phyloP scores from a whole-genome alignment of 208 protist genomes.

The Leptomonas seymouri region DNA sequence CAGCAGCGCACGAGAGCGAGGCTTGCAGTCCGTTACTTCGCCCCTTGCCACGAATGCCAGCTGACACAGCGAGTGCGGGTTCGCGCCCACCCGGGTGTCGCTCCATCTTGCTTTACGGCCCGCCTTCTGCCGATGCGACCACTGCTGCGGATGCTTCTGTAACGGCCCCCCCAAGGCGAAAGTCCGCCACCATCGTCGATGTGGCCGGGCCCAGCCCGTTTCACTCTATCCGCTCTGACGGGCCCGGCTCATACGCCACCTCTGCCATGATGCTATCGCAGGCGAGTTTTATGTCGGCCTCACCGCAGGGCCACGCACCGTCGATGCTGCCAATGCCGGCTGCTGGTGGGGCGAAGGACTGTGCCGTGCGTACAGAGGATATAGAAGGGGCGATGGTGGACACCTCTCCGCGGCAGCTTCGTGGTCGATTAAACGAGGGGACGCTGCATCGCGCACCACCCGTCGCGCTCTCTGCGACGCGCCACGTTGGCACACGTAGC shows the following conservation, averaged over 20 bases:
- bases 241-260: no score
- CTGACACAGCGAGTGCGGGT: neutral
- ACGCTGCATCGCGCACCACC: constrained; percentile 31
- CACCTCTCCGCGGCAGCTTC: constrained; percentile 21
- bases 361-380: neutral
- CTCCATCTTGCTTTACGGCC: constrained; percentile 11
- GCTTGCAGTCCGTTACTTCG: neutral
- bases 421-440: constrained; percentile 43
- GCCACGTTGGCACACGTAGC: no score
- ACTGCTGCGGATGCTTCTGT: neutral
- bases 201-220: no score
- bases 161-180: neutral
- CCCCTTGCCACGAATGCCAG: neutral
- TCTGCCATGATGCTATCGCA: no score
- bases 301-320: neutral
- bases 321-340: neutral
- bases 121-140: neutral
- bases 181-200: neutral
- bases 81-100: constrained; percentile 13
- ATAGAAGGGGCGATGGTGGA: neutral
- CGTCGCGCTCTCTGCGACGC: no score
- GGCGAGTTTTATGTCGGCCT: neutral
- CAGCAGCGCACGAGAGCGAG: neutral
- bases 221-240: no score
- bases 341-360: neutral